Base-by-base conservation (phyloP, 192 early-diverging fungal genomes). In the Obelidium mucronatum region DNA sequence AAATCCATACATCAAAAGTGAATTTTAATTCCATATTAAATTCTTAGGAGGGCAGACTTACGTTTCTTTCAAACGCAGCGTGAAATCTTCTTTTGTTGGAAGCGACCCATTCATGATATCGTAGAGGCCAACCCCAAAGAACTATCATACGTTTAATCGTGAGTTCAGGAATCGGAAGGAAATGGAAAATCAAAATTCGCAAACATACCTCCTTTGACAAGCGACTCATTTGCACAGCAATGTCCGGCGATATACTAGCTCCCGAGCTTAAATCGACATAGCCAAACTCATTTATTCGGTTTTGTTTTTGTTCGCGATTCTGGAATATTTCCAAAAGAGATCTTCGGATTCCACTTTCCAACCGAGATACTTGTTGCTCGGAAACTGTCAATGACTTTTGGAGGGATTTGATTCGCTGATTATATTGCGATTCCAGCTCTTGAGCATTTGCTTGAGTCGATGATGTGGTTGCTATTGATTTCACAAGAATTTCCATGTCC, bases 151-250 rank as follows among this genome's bases (percentile, higher is more conserved):
- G n/a, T n/a, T n/a, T n/a, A n/a, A n/a, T n/a, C n/a, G n/a, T n/a
- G n/a, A n/a, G n/a, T n/a, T n/a, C 26, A 60, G 58, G 44, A 24
- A 24, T 24, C 24, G 55, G 5, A 1, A 58, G 55, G 26, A 34
- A 64, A 40, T 64, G 0, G 37, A 3, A 6, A 17, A 36, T 22
- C 11, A n/a, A 64, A 64, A 40, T 0, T 19, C 22, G 31, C 0
- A 11, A 64, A 64, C 1, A 64, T 13, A 64, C 62, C 1, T 64
- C 62, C 24, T 64, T 64, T 0, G 62, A 64, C 62, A 64, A 1
- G 30, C 34, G 34, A 35, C 62, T 39, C 62, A 64, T 64, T 37
- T 64, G 26, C 11, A 58, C 55, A 11, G 55, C 55, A 11, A 58
- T 24, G 5, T 58, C 55, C 55, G 55, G 55, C 6, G 55, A 22